phyloP scores from a whole-genome alignment of 1,284 basidiomycete genomes.

The Pseudozyma thailandica region DNA sequence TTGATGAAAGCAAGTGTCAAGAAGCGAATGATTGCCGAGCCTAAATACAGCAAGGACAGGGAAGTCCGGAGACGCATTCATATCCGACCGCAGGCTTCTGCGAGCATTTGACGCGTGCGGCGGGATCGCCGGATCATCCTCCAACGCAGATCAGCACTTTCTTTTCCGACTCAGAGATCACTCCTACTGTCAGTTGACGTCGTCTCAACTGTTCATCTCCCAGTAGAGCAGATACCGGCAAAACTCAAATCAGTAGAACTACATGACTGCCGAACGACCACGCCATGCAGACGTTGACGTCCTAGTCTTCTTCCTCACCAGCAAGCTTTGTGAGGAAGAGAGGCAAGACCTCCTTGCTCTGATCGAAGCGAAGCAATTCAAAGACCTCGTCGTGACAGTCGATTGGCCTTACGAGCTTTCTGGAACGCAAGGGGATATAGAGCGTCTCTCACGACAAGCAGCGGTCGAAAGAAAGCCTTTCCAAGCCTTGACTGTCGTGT shows the following conservation, averaged over 20 bases:
- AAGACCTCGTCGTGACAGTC: slow-evolving; percentile 9
- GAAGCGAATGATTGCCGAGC: too few species aligned
- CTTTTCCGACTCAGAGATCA: too few species aligned
- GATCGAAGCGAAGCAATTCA: slow-evolving; percentile 7
- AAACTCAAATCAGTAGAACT: not conserved
- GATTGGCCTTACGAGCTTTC: slow-evolving; percentile 9
- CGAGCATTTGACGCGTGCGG: too few species aligned
- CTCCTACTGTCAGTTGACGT: too few species aligned
- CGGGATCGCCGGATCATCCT: too few species aligned
- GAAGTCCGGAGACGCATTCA: too few species aligned
- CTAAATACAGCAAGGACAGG: too few species aligned
- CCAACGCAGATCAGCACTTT: too few species aligned
- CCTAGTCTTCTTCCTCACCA: slow-evolving; percentile 13
- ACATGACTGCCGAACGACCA: slow-evolving; percentile 10
- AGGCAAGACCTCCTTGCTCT: slow-evolving; percentile 7
- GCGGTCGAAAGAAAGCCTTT: slow-evolving; percentile 4
- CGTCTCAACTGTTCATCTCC: not conserved
- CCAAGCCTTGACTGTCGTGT: slow-evolving; percentile 11
- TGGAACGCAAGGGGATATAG: slow-evolving; percentile 11
- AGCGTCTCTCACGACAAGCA: slow-evolving; percentile 6
- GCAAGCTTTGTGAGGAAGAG: slow-evolving; percentile 9
- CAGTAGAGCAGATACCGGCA: slow-evolving; percentile 1
- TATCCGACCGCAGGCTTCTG: too few species aligned
- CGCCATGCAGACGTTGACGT: slow-evolving; percentile 7
- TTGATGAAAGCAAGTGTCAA: too few species aligned